These are phyloP conservation scores for Vaccinium vitisidaea DNA, from an alignment of 148 eudicot species.

Conservation along the genomic window DNA sequence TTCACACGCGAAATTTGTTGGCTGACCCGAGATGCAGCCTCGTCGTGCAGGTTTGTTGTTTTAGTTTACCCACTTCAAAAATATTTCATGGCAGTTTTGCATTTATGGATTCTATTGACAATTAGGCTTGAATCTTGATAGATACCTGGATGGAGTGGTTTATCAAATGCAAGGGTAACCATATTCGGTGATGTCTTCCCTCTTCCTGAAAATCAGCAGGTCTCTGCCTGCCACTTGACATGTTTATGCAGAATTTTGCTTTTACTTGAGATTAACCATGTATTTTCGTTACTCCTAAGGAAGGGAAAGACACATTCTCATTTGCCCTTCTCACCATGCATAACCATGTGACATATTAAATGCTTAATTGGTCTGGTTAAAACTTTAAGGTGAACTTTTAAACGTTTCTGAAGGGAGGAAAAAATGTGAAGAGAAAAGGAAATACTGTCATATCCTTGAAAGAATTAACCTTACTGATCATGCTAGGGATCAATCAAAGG, in stretches of 20 bases:
- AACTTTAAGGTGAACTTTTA: background rate
- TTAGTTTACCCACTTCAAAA: slow-evolving; percentile 1
- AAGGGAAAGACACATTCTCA: background rate
- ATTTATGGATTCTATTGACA: slow-evolving; percentile 33
- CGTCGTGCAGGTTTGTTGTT: slow-evolving; percentile 80
- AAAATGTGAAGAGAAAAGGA: background rate
- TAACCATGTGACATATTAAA: background rate
- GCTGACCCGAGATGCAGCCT: slow-evolving; percentile 94
- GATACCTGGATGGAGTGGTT: slow-evolving; percentile 99
- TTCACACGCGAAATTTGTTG: slow-evolving; percentile 89
- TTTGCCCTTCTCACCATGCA: background rate
- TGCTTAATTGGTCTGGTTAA: background rate
- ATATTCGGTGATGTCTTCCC: slow-evolving; percentile 93
- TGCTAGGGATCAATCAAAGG: background rate
- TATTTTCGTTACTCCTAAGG: background rate
- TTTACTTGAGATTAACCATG: background rate
- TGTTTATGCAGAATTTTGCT: background rate
- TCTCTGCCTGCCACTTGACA: slow-evolving; percentile 21
- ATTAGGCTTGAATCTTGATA: slow-evolving; percentile 33
- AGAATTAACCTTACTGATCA: background rate
- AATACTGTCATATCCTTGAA: background rate
- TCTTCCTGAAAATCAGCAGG: slow-evolving; percentile 91
- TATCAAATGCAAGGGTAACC: slow-evolving; percentile 97
- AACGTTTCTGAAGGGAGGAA: background rate
- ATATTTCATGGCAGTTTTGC: slow-evolving; percentile 20